These are phyloP conservation scores for Claviceps cyperi DNA, from an alignment of 2,329 filamentous ascomycete species.

Conservation along the genomic window DNA sequence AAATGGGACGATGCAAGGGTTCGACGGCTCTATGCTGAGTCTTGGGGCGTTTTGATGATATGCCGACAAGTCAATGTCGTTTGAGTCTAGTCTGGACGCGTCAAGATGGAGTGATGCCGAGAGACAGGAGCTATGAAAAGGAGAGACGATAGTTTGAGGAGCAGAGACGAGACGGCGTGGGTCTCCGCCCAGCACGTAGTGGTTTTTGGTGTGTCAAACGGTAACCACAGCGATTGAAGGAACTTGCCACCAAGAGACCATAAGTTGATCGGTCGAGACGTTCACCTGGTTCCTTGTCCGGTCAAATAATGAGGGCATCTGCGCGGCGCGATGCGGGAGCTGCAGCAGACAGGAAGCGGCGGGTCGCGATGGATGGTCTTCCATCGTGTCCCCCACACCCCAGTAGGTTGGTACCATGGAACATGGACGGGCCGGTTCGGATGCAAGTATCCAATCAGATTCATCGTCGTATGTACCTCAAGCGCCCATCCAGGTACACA, in stretches of 20 bases:
- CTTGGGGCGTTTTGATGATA: too few relatives aligned
- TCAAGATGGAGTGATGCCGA: too few relatives aligned
- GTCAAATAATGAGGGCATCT: neutral
- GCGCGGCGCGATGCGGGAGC: neutral
- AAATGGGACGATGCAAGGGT: too few relatives aligned
- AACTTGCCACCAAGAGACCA: neutral
- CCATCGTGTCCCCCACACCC: neutral
- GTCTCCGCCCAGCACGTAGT: neutral
- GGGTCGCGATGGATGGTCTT: neutral
- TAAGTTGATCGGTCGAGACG: neutral
- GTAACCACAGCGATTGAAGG: neutral
- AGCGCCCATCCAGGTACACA: neutral
- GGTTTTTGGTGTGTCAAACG: neutral
- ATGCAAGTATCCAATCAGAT: too few relatives aligned
- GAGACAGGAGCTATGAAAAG: neutral
- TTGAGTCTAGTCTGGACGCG: too few relatives aligned
- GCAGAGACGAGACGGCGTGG: neutral
- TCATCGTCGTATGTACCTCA: too few relatives aligned
- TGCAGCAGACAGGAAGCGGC: neutral
- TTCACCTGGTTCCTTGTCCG: neutral
- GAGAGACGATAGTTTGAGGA: neutral
- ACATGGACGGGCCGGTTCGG: too few relatives aligned
- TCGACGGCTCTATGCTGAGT: too few relatives aligned
- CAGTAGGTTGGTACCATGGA: too few relatives aligned
- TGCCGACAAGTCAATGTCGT: too few relatives aligned